A percentile compares a stretch with the other conserved stretches of the same genome.
Evolutionary conservation across 805 yeast species (phyloP).

Genomic region (Metschnikowia proteae): DNA sequence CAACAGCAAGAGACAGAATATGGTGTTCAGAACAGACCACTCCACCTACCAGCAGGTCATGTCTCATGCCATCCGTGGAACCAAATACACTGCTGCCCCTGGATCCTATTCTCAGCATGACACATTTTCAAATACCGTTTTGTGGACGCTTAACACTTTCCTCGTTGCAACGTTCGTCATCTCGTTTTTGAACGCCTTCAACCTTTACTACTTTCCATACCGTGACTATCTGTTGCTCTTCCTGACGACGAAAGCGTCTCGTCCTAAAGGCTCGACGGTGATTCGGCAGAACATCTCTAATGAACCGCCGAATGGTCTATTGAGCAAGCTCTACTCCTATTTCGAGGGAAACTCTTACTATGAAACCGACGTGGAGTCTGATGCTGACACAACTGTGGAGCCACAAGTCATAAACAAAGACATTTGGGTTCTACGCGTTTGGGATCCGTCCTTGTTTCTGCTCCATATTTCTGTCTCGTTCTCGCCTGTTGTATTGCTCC

Average conservation of each 20-base stretch:
- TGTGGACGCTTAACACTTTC: slow-evolving; percentile 18
- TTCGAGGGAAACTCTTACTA: slow-evolving; percentile 16
- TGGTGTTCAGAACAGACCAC: slow-evolving; percentile 34
- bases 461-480: slow-evolving; percentile 49
- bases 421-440: slow-evolving; percentile 56
- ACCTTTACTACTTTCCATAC: slow-evolving; percentile 17
- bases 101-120: slow-evolving; percentile 3
- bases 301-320: slow-evolving; percentile 11
- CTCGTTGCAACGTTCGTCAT: slow-evolving; percentile 12
- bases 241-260: slow-evolving; percentile 16
- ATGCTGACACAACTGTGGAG: slow-evolving; percentile 23
- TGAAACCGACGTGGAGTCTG: slow-evolving; percentile 19
- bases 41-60: slow-evolving; percentile 31
- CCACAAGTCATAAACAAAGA: slow-evolving; percentile 23
- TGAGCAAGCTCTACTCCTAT: slow-evolving; percentile 11
- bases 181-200: slow-evolving; percentile 18
- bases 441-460: slow-evolving; percentile 64
- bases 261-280: slow-evolving; percentile 28
- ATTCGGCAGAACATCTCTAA: slow-evolving; percentile 13
- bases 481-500: slow-evolving; percentile 53
- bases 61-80: slow-evolving; percentile 15
- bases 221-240: slow-evolving; percentile 33
- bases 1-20: slow-evolving; percentile 27
- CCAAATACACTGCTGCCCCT: slow-evolving; percentile 1
- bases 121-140: slow-evolving; percentile 11